Evolutionary conservation across 768 basidiomycete genomes (phyloP).

Genomic region (Mycena capillaripes): DNA sequence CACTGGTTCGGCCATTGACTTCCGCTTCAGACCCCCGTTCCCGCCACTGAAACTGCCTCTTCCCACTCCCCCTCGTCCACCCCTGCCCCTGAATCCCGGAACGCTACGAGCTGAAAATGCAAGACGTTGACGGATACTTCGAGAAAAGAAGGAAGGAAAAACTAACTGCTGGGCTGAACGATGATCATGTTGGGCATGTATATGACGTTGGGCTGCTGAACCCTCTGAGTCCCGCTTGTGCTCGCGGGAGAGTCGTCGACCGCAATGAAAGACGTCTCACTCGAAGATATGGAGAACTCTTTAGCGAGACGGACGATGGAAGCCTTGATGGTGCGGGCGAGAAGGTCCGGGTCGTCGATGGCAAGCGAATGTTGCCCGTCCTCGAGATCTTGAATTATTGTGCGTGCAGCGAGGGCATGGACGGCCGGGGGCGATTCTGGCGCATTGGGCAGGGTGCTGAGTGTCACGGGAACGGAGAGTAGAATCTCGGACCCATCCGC

Average conservation of each 20-base stretch:
- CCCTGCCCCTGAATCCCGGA: background rate
- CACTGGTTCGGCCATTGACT: background rate
- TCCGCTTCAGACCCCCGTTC: conserved; percentile 1
- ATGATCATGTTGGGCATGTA: background rate
- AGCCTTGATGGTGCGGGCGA: conserved; percentile 23
- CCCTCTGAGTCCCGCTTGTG: no score
- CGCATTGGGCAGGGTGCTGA: conserved; percentile 31
- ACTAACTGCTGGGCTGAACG: background rate
- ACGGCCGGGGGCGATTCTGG: conserved; percentile 24
- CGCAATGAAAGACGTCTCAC: conserved; percentile 33
- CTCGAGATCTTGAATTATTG: conserved; percentile 37
- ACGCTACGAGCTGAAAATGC: background rate
- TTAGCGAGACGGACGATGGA: conserved; percentile 34
- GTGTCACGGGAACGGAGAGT: conserved; percentile 32
- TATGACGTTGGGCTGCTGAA: conserved; percentile 1
- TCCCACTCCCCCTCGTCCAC: background rate
- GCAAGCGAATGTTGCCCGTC: conserved; percentile 29
- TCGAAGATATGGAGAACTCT: conserved; percentile 31
- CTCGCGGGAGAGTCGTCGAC: conserved; percentile 27
- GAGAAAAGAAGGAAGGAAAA: background rate
- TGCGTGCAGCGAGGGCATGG: conserved; percentile 35
- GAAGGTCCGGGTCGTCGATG: conserved; percentile 23
- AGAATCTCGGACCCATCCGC: conserved; percentile 23
- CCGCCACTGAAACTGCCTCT: background rate
- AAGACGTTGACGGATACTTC: background rate